A percentile compares a stretch with the other conserved stretches of the same genome.
phyloP scores from a whole-genome alignment of 345 rosid genomes.

The Psidium guajava region DNA sequence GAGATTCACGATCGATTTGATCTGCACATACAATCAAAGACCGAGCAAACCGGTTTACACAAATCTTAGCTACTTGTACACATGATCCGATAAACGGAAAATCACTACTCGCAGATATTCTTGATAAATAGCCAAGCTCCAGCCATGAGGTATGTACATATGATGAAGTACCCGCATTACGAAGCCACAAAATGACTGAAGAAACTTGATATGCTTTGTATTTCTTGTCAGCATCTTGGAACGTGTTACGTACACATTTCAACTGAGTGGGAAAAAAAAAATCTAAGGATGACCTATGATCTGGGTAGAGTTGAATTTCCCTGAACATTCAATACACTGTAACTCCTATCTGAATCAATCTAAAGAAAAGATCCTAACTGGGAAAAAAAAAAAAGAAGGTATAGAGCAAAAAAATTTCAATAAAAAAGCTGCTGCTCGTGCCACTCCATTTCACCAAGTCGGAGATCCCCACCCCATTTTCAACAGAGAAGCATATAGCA shows the following conservation, averaged over 20 bases:
- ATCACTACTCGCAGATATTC: background rate
- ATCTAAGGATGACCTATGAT: background rate
- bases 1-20: background rate
- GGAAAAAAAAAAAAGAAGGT: background rate
- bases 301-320: background rate
- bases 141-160: background rate
- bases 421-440: background rate
- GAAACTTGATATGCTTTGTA: background rate
- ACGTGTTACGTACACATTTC: background rate
- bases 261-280: background rate
- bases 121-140: background rate
- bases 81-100: background rate
- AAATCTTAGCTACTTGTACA: background rate
- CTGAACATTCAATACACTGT: background rate
- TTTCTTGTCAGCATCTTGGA: background rate
- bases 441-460: background rate
- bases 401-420: background rate
- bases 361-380: background rate
- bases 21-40: background rate
- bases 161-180: background rate
- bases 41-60: background rate
- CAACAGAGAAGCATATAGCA: constrained; percentile 61
- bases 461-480: constrained; percentile 34
- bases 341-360: background rate
- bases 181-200: background rate